These are phyloP conservation scores for Conoideocrella luteorostrata DNA, from an alignment of 2,329 filamentous ascomycete species.

Conservation along the genomic window DNA sequence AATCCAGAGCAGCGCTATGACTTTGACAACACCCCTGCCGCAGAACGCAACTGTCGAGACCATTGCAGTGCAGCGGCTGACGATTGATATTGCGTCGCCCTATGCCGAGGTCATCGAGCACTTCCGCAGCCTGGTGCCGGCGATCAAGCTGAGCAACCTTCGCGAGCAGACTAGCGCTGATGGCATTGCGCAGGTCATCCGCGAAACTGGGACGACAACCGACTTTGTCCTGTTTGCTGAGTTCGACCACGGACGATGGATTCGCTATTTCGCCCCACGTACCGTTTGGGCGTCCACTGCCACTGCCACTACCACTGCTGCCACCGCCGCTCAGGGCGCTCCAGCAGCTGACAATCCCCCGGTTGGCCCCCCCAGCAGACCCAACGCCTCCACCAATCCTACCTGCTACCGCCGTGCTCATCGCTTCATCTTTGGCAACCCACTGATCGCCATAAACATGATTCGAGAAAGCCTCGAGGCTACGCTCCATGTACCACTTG, in stretches of 20 bases:
- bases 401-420: too few relatives aligned
- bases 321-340: too few relatives aligned
- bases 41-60: constrained; percentile 2
- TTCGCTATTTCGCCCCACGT: constrained; percentile 1
- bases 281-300: background rate
- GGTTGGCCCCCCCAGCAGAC: too few relatives aligned
- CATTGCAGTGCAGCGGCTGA: constrained; percentile 1
- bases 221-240: constrained; percentile 7
- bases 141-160: background rate
- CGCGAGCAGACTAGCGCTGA: background rate
- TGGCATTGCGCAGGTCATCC: constrained; percentile 2
- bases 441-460: background rate
- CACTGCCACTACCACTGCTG: too few relatives aligned
- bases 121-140: constrained; percentile 3
- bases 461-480: constrained; percentile 1
- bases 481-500: constrained; percentile 3
- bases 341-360: too few relatives aligned
- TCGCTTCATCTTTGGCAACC: constrained; percentile 5
- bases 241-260: constrained; percentile 6
- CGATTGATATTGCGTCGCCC: background rate
- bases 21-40: background rate
- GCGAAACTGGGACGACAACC: background rate
- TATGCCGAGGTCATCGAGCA: constrained; percentile 3
- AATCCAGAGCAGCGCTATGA: background rate
- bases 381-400: too few relatives aligned